Evolutionary conservation across 257 asterid species (phyloP).

Genomic region (Parsonsia alboflavescens): DNA sequence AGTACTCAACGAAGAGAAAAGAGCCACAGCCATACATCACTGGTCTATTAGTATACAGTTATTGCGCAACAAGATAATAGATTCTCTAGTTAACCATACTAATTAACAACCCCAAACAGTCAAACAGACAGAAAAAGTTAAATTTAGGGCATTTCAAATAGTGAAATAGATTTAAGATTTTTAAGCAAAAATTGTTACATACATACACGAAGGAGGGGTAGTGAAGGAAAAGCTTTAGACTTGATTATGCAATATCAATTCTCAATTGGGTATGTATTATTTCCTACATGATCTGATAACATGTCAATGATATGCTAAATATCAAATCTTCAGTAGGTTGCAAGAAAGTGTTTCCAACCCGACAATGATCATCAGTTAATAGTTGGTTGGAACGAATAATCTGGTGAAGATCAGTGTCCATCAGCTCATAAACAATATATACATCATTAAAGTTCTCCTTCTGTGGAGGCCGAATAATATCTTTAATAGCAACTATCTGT

Average conservation of each 20-base stretch:
- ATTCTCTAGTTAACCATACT: neutral
- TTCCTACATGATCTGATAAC: neutral
- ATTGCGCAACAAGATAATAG: neutral
- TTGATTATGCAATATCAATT: neutral
- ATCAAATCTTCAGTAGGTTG: neutral
- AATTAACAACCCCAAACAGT: neutral
- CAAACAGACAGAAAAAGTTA: neutral
- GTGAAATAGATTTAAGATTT: neutral
- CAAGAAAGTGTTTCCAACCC: conserved; percentile 60
- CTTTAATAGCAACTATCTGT: conserved; percentile 86
- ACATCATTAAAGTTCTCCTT: conserved; percentile 97
- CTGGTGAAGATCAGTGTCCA: conserved; percentile 99
- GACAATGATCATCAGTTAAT: conserved; percentile 90
- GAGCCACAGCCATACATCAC: neutral
- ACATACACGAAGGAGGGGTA: neutral
- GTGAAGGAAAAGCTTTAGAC: neutral
- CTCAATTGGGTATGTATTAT: neutral
- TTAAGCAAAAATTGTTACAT: neutral
- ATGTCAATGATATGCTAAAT: neutral
- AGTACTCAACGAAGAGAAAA: neutral
- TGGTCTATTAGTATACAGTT: no score
- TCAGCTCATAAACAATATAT: conserved; percentile 84
- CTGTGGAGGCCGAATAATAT: conserved; percentile 86
- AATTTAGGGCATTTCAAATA: neutral
- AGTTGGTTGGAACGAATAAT: conserved; percentile 81